A percentile compares a stretch with the other conserved stretches of the same genome.
Conservation (phyloP, 805 yeast species). For the Kluyveromyces nonfermentans region DNA sequence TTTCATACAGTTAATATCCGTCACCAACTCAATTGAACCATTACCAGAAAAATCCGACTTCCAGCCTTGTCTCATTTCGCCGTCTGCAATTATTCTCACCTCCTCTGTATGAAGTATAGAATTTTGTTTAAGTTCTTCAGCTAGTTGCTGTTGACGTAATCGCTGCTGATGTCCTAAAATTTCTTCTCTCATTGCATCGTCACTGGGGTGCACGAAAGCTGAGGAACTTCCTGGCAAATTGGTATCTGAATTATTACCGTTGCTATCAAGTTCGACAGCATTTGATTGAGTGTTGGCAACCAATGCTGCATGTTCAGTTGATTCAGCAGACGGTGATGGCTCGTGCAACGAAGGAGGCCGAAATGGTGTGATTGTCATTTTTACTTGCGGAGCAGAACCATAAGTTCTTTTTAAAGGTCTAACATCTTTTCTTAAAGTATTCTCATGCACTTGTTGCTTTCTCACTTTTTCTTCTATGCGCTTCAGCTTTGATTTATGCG, state of each 20-base stretch:
- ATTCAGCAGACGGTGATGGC: background rate
- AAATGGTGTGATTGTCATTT: slow-evolving; percentile 28
- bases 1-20: slow-evolving; percentile 53
- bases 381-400: slow-evolving; percentile 31
- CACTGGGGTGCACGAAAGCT: slow-evolving; percentile 28
- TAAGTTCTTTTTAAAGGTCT: slow-evolving; percentile 30
- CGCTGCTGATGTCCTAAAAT: slow-evolving; percentile 25
- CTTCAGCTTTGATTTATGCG: slow-evolving; percentile 44
- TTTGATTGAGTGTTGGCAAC: slow-evolving; percentile 6
- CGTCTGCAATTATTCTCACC: slow-evolving; percentile 59
- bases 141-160: slow-evolving; percentile 24
- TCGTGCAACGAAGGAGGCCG: slow-evolving; percentile 16
- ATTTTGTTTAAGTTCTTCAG: slow-evolving; percentile 26
- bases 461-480: slow-evolving; percentile 19
- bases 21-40: slow-evolving; percentile 74
- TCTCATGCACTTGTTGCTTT: slow-evolving; percentile 31
- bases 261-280: slow-evolving; percentile 10
- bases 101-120: slow-evolving; percentile 59
- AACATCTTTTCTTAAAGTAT: slow-evolving; percentile 26
- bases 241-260: slow-evolving; percentile 28
- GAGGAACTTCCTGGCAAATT: slow-evolving; percentile 20
- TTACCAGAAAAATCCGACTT: slow-evolving; percentile 75
- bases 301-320: background rate
- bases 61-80: slow-evolving; percentile 90
- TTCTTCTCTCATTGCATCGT: slow-evolving; percentile 29